A percentile compares a stretch with the other conserved stretches of the same genome.
Evolutionary conservation across 2,329 filamentous ascomycete species (phyloP).

Genomic region (Volutella citrinella): DNA sequence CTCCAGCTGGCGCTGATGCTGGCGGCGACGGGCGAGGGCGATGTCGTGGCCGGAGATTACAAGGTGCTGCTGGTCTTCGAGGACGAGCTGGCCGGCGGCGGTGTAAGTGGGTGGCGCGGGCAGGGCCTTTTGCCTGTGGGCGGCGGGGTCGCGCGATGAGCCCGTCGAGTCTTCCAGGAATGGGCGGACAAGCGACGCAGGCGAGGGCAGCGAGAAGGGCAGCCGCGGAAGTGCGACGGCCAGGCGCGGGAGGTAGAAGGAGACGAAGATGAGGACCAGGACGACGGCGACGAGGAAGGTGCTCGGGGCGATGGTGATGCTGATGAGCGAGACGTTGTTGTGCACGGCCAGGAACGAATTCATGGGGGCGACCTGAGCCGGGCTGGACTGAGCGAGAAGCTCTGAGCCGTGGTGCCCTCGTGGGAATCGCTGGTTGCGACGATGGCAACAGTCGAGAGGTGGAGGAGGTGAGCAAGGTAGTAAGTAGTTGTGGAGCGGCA

Average conservation of each 20-base stretch:
- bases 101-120: too few species aligned
- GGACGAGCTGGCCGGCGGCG: slow-evolving; percentile 25
- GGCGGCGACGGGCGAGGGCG: slow-evolving; percentile 20
- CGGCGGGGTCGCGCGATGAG: slow-evolving; percentile 16
- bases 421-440: too few species aligned
- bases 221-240: slow-evolving; percentile 32
- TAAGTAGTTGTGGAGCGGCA: too few species aligned
- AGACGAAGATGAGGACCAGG: slow-evolving; percentile 49
- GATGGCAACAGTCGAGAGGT: too few species aligned
- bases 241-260: slow-evolving; percentile 43
- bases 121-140: too few species aligned
- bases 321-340: slow-evolving; percentile 60
- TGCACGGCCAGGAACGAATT: slow-evolving; percentile 58
- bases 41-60: slow-evolving; percentile 29
- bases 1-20: slow-evolving; percentile 19
- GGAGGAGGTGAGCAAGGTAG: too few species aligned
- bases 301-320: slow-evolving; percentile 56
- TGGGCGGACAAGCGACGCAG: slow-evolving; percentile 16
- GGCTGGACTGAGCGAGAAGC: too few species aligned
- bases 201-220: slow-evolving; percentile 30
- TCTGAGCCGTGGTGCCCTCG: too few species aligned
- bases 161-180: too few species aligned
- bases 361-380: slow-evolving; percentile 44
- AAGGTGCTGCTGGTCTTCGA: slow-evolving; percentile 33
- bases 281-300: slow-evolving; percentile 53